These are phyloP conservation scores for Chionographis japonica DNA, from an alignment of 106 monocot species.

Conservation along the genomic window DNA sequence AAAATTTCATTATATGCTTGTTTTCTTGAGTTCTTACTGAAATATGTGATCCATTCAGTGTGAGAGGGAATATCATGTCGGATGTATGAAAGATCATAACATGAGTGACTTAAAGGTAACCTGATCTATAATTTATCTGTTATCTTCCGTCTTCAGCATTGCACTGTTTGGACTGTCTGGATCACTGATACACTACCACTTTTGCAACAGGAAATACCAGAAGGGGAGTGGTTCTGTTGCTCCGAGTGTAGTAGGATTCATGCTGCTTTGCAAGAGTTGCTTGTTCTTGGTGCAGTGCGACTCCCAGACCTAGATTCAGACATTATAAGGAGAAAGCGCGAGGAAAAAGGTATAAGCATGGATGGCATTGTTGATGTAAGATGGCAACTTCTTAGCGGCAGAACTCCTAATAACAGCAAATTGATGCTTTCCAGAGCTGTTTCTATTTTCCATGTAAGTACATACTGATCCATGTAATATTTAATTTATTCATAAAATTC, in stretches of 20 bases:
- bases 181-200: not conserved
- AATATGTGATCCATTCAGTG: constrained; percentile 17
- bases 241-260: constrained; percentile 30
- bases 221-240: constrained; percentile 40
- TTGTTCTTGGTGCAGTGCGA: constrained; percentile 9
- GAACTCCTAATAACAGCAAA: constrained; percentile 12
- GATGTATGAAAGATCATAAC: constrained; percentile 33
- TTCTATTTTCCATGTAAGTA: constrained; percentile 32
- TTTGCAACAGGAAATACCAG: constrained; percentile 28
- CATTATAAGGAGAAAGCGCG: constrained; percentile 21
- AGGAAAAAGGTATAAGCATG: constrained; percentile 13
- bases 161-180: not conserved
- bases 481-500: too few relatives aligned
- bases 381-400: constrained; percentile 42
- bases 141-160: not conserved
- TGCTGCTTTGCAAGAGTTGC: constrained; percentile 15
- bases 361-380: constrained; percentile 12
- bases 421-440: constrained; percentile 17
- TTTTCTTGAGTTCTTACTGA: not conserved
- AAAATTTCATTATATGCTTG: not conserved
- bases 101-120: constrained; percentile 34
- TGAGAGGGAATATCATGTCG: constrained; percentile 49
- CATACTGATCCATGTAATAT: not conserved
- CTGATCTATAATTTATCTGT: not conserved
- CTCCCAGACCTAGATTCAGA: constrained; percentile 15